Evolutionary conservation across 176 grass and related monocot genomes (phyloP).

Genomic region (Juncus inflexus): DNA sequence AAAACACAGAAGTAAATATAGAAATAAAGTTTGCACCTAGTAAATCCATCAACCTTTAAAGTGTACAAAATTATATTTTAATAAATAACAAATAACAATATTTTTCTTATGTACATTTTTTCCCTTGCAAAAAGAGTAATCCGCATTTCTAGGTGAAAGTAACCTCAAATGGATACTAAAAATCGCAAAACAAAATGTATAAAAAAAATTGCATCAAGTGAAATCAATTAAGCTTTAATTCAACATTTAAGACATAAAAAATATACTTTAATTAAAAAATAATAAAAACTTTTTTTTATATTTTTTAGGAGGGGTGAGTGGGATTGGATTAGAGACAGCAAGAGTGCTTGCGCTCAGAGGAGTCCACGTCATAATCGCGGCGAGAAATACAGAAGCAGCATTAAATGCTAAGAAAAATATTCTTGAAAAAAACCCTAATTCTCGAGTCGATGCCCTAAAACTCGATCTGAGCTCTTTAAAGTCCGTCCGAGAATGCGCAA

Average conservation of each 20-base stretch:
- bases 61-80: no score
- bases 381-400: conserved; percentile 89
- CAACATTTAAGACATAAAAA: no score
- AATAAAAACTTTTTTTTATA: no score
- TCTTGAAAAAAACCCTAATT: conserved; percentile 35
- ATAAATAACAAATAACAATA: no score
- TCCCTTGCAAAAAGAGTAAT: neutral
- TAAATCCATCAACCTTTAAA: no score
- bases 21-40: no score
- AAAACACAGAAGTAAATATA: no score
- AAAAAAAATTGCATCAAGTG: neutral
- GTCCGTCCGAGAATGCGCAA: conserved; percentile 59
- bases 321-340: conserved; percentile 89
- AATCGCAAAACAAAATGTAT: neutral
- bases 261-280: no score
- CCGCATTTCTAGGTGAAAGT: no score
- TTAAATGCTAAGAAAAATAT: conserved; percentile 52
- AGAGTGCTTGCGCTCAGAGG: conserved; percentile 82
- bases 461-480: conserved; percentile 93
- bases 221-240: no score
- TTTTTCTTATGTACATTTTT: conserved; percentile 16
- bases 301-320: conserved; percentile 64
- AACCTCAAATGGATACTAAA: no score
- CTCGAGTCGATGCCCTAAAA: conserved; percentile 54
- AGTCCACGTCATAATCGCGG: conserved; percentile 81